Evolutionary conservation across 2,329 filamentous ascomycete species (phyloP), one percentile per base, ranked within the genome.

Genomic region (Epicoccum sorghinum): DNA sequence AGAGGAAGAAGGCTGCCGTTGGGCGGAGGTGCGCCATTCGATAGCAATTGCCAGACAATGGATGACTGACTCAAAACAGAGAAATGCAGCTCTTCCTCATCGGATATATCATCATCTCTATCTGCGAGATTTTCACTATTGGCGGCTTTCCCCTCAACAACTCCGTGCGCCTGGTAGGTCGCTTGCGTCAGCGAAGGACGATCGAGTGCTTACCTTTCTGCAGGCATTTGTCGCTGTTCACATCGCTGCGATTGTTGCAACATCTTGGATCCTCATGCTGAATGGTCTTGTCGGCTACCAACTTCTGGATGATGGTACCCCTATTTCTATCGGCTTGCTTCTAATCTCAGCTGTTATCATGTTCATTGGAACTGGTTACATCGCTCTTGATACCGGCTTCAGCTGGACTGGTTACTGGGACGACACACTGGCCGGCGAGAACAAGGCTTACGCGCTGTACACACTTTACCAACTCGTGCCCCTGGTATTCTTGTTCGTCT

Each of bases 61-160:
- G 4, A n/a, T 60, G 14, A 29, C 67, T 71, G 27, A 71, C 69
- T 65, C 51, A 58, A 38, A 49, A 52, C 69, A 96, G 95, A 75
- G 95, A 99, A 77, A 98, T 99, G 85, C 95, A 99, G 82, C 69
- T 97, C 30, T 98, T 99, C 78, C 84, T 99, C 45, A 59, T 90
- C 37, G 88, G 89, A 45, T 99, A 91, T 74, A 89, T 96, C 52
- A 77, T 98, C 54, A 87, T 98, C 57, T 87, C 90, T 67, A 90
- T 99, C 68, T 97, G 93, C 77, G 95, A 98, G 75, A 96, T 99
- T 69, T 97, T 99, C 78, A 93, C 92, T 0, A 87, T 98, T 32
- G 95, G 95, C 64, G 90, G 88, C 27, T 93, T 99, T 67, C 92
- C 93, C 3, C 78, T 97, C 18, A 79, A 84, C 62, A 78, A 82